Base-by-base conservation (phyloP, 371 early-diverging fungal species). In the Dichotomocladium elegans region DNA sequence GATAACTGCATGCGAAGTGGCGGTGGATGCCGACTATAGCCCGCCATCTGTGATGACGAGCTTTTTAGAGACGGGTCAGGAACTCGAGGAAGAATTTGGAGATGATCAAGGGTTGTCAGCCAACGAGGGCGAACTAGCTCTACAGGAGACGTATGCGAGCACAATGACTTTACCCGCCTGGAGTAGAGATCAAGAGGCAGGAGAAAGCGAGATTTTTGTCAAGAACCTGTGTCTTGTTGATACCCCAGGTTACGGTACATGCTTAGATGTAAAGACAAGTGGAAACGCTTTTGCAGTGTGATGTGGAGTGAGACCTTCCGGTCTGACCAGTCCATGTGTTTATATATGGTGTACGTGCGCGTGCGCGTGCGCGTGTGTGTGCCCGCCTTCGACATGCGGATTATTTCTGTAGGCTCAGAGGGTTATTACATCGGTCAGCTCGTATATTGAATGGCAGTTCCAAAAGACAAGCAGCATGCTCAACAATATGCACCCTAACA, bases 201-300 rank as follows among this genome's bases (percentile, higher is more conserved):
- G 47, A 27, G 41, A 51, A 4, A 17, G 26, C 17, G 33, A 55
- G 30, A 26, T 53, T 50, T 45, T 15, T 35, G 17, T 53, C 49
- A 61, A 62, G 31, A 71, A 74, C 33, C 55, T 80, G 14, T 77
- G 74, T 46, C 52, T 82, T 34, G 59, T 83, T 17, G 85, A 85
- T 63, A 82, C 82, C 4, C 72, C 77, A 28, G 85, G 85, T 8
- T 85, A 78, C 59, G 82, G 83, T 31, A 70, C 72, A 30, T 65
- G 61, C 40, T 12, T 81, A 21, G 73, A 79, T 53, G 80, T 77
- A n/a, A n/a, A n/a, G n/a, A n/a, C n/a, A n/a, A n/a, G n/a, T n/a
- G n/a, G n/a, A n/a, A n/a, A n/a, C n/a, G n/a, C n/a, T n/a, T n/a
- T n/a, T n/a, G n/a, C n/a, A n/a, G n/a, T n/a, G n/a, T n/a, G n/a